Evolutionary conservation across 495 filamentous ascomycete species (phyloP), one percentile per base, ranked within the genome.

Genomic region (Podospora australis): DNA sequence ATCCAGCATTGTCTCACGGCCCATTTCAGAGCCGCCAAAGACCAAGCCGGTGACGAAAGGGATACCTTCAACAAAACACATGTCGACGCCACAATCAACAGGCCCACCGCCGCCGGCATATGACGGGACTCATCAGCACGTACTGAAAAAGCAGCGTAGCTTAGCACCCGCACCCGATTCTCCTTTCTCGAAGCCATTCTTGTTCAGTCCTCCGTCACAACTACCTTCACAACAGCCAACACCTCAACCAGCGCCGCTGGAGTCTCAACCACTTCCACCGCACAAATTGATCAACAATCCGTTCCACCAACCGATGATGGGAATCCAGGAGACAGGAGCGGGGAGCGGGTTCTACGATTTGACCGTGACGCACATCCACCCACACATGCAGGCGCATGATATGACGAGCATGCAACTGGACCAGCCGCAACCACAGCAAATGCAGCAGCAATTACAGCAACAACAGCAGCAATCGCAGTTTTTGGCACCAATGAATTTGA

Each of bases 391-490:
- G 30, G 36, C 46, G 23, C 47, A 44, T n/a, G 29, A 47, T 16
- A 40, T 49, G 17, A 49, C 32, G 5, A 16, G 44, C 7, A 49
- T 39, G 14, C 36, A 14, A 19, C 46, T 43, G 23, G 44, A 48
- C 39, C 50, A 53, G 25, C 40, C 46, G 36, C 19, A 48, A 7
- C 43, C 38, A 4, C 46, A 39, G 9, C 44, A 23, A 11, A 29
- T 26, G 8, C 43, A 40, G 10, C 40, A 34, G 22, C 13, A 28
- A 36, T 47, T 20, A 17, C 56, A 17, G n/a, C 51, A 26, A 34
- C 49, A 42, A 7, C 52, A 46, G 21, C 43, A 45, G 11, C 53
- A 50, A 25, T 68, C 74, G 32, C 67, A 70, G 16, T 71, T 75
- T 50, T 26, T 47, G 13, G 44, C 69, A 22, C 70, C 40, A 9